These are phyloP conservation scores for Puccinia sorghi DNA, from an alignment of 1,284 basidiomycete species.

Conservation along the genomic window DNA sequence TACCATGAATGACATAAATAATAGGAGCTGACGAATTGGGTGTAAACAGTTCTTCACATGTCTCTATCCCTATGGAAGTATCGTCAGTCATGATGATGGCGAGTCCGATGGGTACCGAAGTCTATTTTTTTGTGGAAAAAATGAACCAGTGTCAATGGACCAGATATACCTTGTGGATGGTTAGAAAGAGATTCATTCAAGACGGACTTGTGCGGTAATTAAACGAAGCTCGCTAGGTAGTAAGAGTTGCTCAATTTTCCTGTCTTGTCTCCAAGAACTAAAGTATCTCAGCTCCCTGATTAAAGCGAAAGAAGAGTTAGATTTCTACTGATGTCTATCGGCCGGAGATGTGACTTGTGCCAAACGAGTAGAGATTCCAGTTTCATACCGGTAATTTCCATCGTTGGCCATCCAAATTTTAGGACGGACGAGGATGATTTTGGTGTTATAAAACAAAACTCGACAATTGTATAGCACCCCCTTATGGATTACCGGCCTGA, in stretches of 20 bases:
- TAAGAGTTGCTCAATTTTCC: slow-evolving; percentile 38
- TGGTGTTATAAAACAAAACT: slow-evolving; percentile 46
- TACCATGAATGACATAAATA: neutral
- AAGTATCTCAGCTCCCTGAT: slow-evolving; percentile 48
- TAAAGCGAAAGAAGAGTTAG: neutral
- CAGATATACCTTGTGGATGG: neutral
- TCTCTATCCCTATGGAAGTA: slow-evolving; percentile 46
- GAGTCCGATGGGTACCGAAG: slow-evolving; percentile 42
- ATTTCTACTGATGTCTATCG: neutral
- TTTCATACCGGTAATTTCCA: slow-evolving; percentile 42
- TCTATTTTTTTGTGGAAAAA: slow-evolving; percentile 12
- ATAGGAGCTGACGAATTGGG: slow-evolving; percentile 39
- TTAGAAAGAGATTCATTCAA: neutral
- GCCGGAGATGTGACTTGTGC: neutral
- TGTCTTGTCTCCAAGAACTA: slow-evolving; percentile 36
- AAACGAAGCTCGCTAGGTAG: slow-evolving; percentile 28
- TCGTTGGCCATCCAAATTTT: slow-evolving; percentile 50
- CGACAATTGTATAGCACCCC: slow-evolving; percentile 44
- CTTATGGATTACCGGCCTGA: slow-evolving; percentile 44
- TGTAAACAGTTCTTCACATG: slow-evolving; percentile 49
- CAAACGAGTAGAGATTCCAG: neutral
- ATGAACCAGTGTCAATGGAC: neutral
- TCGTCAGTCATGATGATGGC: slow-evolving; percentile 46
- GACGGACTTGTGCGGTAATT: slow-evolving; percentile 36
- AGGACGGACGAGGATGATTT: slow-evolving; percentile 41